Evolutionary conservation across 2,329 filamentous ascomycete genomes (phyloP).

Genomic region (Aureobasidium musti): DNA sequence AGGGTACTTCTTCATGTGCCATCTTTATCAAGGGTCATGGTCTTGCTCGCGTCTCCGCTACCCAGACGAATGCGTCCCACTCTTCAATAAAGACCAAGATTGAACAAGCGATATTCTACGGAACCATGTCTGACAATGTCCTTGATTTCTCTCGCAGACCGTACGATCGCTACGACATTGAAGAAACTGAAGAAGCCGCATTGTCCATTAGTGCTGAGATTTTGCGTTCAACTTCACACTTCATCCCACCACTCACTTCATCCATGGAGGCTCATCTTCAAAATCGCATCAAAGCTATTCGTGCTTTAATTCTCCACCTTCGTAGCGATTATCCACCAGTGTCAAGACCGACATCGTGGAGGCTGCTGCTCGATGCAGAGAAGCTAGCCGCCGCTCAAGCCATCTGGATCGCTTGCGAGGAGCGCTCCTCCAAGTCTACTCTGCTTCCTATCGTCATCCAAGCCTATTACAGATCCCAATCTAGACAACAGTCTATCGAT

Average conservation of each 20-base stretch:
- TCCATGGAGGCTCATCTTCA: constrained; percentile 81
- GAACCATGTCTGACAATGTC: constrained; percentile 77
- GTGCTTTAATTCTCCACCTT: constrained; percentile 72
- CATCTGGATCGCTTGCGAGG: constrained; percentile 83
- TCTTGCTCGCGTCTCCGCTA: constrained; percentile 56
- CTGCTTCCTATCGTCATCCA: constrained; percentile 27
- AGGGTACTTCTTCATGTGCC: constrained; percentile 46
- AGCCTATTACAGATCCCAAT: neutral
- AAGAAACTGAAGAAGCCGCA: constrained; percentile 75
- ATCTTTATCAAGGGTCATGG: constrained; percentile 61
- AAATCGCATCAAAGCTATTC: constrained; percentile 70
- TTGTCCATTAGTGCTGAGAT: constrained; percentile 79
- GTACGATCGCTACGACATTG: constrained; percentile 61
- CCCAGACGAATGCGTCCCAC: constrained; percentile 61
- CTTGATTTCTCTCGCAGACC: constrained; percentile 69
- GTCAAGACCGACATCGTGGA: constrained; percentile 71
- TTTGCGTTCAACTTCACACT: constrained; percentile 71
- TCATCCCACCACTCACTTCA: constrained; percentile 67
- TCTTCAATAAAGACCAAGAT: constrained; percentile 86
- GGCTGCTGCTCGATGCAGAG: constrained; percentile 83
- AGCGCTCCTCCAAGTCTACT: constrained; percentile 8
- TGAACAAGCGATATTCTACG: constrained; percentile 93
- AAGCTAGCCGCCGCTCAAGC: constrained; percentile 78
- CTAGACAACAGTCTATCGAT: neutral
- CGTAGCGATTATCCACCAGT: constrained; percentile 64